Evolutionary conservation across 163 green algal species (phyloP).

Genomic region (Scenedesmus sp.): DNA sequence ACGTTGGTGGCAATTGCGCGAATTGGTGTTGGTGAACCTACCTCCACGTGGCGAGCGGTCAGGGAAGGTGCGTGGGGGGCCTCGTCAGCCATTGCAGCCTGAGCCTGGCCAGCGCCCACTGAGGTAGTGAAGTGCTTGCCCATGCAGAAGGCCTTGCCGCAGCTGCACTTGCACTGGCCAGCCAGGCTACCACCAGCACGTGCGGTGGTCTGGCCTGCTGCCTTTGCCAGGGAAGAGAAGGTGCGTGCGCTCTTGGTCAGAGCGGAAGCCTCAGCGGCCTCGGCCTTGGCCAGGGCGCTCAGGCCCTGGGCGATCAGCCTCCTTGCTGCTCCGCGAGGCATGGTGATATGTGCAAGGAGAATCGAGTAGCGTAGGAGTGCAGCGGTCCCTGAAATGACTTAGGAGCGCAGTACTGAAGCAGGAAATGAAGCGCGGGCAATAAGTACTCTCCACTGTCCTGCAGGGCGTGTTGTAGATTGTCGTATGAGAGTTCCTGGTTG

Average conservation of each 20-base stretch:
- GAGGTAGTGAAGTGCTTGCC: slow-evolving; percentile 43
- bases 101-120: neutral
- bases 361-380: neutral
- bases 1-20: neutral
- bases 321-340: slow-evolving; percentile 40
- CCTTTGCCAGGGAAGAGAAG: slow-evolving; percentile 42
- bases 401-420: slow-evolving; percentile 1
- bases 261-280: slow-evolving; percentile 9
- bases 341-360: slow-evolving; percentile 22
- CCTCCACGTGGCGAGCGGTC: slow-evolving; percentile 25
- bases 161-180: slow-evolving; percentile 49
- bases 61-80: slow-evolving; percentile 40
- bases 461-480: neutral
- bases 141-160: slow-evolving; percentile 51
- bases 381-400: neutral
- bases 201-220: slow-evolving; percentile 10
- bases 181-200: slow-evolving; percentile 16
- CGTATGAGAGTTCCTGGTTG: slow-evolving; percentile 9
- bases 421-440: neutral
- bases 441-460: neutral
- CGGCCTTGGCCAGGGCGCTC: slow-evolving; percentile 31
- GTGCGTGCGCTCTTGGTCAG: slow-evolving; percentile 19
- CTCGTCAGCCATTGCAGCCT: slow-evolving; percentile 53
- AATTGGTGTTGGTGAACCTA: neutral
- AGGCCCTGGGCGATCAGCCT: slow-evolving; percentile 27